A percentile compares a stretch with the other conserved stretches of the same genome.
Conservation (phyloP, 495 filamentous ascomycete species). For the Penicillium paradoxum region DNA sequence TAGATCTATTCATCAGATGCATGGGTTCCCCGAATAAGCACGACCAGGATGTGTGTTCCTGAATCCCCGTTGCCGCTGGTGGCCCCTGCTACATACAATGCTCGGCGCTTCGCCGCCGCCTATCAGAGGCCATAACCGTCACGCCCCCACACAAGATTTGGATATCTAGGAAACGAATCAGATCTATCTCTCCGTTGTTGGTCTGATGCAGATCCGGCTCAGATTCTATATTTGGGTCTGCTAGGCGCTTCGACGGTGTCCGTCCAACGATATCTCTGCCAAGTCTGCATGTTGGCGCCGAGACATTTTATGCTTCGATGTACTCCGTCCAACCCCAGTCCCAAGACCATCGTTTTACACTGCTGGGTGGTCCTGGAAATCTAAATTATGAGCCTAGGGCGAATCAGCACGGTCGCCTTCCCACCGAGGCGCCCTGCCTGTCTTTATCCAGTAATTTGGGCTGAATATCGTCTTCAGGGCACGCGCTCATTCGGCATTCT, state of each 20-base stretch:
- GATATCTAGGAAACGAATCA: constrained; percentile 6
- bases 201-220: not conserved
- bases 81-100: constrained; percentile 6
- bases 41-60: not conserved
- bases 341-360: not conserved
- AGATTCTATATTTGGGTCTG: constrained; percentile 10
- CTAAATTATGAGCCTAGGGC: not conserved
- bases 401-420: not conserved
- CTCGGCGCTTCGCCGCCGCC: constrained; percentile 20
- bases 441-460: not conserved
- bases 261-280: constrained; percentile 11
- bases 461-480: constrained; percentile 4
- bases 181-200: not conserved
- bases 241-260: constrained; percentile 1
- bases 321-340: not conserved
- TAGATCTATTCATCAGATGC: not conserved
- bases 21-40: not conserved
- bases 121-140: constrained; percentile 14
- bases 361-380: constrained; percentile 2
- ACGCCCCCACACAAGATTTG: not conserved
- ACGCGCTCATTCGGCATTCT: constrained; percentile 6
- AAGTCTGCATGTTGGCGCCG: constrained; percentile 24
- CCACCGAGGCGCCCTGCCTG: not conserved
- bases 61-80: constrained; percentile 10
- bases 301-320: constrained; percentile 4